phyloP scores from a whole-genome alignment of 2,329 filamentous ascomycete genomes.

The Curvularia sp. region DNA sequence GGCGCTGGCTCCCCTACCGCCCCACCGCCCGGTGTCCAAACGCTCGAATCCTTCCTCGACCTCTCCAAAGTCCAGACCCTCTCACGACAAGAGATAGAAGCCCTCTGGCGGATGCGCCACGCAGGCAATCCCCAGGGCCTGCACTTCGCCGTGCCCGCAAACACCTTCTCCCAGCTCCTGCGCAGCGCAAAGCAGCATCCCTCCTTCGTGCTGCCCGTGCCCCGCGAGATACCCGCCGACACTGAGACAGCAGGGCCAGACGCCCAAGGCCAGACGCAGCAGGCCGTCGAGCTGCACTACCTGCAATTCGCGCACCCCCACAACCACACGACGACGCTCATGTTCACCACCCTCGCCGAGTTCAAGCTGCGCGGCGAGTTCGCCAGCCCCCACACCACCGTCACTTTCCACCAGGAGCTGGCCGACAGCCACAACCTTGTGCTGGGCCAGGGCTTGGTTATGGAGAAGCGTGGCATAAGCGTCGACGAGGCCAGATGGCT shows the following conservation, averaged over 20 bases:
- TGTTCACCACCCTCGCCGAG: conserved; percentile 93
- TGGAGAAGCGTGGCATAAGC: conserved; percentile 76
- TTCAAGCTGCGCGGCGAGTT: conserved; percentile 91
- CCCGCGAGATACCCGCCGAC: conserved; percentile 59
- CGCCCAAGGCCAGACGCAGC: conserved; percentile 38
- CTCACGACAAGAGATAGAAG: conserved; percentile 80
- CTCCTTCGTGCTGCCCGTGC: conserved; percentile 89
- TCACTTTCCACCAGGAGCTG: conserved; percentile 90
- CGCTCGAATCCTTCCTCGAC: conserved; percentile 75
- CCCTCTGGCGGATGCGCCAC: conserved; percentile 89
- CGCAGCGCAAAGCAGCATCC: conserved; percentile 75
- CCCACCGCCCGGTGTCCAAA: conserved; percentile 63
- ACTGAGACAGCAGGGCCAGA: conserved; percentile 24
- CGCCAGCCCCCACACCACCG: conserved; percentile 88
- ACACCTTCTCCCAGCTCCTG: conserved; percentile 77
- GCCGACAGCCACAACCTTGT: conserved; percentile 77
- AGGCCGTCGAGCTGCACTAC: conserved; percentile 91
- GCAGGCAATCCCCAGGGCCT: conserved; percentile 74
- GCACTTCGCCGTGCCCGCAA: conserved; percentile 79
- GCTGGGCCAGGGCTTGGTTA: conserved; percentile 82
- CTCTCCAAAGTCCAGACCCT: conserved; percentile 76
- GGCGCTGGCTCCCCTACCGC: conserved; percentile 36
- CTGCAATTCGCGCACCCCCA: conserved; percentile 94
- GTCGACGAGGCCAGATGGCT: conserved; percentile 88
- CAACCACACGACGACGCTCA: conserved; percentile 64